Base-by-base conservation (phyloP, 1,284 basidiomycete species). In the Irpex sp. region DNA sequence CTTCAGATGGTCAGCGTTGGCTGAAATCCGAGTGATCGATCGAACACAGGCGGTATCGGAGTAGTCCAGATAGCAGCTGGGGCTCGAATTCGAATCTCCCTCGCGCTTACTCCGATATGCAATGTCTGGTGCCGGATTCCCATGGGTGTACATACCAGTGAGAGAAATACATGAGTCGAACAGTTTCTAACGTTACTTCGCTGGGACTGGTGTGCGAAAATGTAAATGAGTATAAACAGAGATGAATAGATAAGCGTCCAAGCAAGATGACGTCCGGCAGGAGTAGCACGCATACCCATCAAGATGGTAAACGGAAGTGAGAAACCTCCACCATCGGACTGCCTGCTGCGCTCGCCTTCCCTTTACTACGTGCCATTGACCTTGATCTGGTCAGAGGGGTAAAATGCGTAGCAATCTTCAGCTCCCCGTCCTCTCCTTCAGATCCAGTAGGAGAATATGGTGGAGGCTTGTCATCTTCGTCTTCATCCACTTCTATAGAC, bases 371-470 rank as follows among this genome's bases (percentile, higher is more conserved):
- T 43, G 75, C 76, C 54, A 88, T 15, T 3, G 53, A 89, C 21
- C 85, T 85, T 67, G 84, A 86, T 62, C 84, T 79, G n/a, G 89
- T 90, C 53, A 91, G 77, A 9, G 85, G 85, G 8, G 87, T 86
- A 33, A 81, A 70, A 59, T 81, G 81, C 62, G 78, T 74, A 51
- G 76, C 70, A 57, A 68, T 58, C 65, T 68, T 67, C 59, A 70
- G 59, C 58, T 76, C 68, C 59, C 68, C 77, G 53, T 56, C 69
- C 43, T 62, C 63, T 37, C 69, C 67, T 43, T 74, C 65, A 13
- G 62, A 63, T 49, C 77, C 72, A 19, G 67, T 55, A 36, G 57
- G 57, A 35, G 68, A 65, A 65, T 72, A 71, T 17, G 71, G 68
- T 19, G 70, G 68, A 6, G 69, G 61, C 61, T 66, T 65, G 55